These are phyloP conservation scores for Russula dissimulans DNA, from an alignment of 768 basidiomycete genomes.

Conservation along the genomic window DNA sequence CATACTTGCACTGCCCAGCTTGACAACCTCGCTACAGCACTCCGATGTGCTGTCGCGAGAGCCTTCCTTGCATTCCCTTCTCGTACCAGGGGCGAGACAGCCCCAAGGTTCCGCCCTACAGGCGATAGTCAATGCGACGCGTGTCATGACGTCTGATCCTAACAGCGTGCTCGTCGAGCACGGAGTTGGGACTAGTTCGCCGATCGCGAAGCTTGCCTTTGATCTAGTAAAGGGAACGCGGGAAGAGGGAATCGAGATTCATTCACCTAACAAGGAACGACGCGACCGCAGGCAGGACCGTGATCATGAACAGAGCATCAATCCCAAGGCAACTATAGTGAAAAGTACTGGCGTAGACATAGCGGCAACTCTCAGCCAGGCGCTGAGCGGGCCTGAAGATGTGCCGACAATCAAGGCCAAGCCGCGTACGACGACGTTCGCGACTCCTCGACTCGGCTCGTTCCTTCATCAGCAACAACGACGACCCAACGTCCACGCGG, in stretches of 20 bases:
- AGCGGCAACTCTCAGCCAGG: conserved; percentile 27
- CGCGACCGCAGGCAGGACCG: conserved; percentile 22
- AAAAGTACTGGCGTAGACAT: conserved; percentile 34
- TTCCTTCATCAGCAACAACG: conserved; percentile 46
- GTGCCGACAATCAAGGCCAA: conserved; percentile 8
- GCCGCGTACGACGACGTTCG: conserved; percentile 35
- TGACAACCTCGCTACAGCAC: conserved; percentile 16
- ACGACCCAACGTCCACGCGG: conserved; percentile 28
- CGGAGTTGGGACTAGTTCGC: conserved; percentile 49
- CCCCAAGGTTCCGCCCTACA: conserved; percentile 59
- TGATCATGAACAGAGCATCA: conserved; percentile 4
- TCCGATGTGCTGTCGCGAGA: conserved; percentile 5
- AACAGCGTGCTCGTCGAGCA: conserved; percentile 65
- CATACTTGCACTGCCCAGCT: conserved; percentile 5
- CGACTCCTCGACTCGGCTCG: conserved; percentile 52
- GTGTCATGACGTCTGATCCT: conserved; percentile 79
- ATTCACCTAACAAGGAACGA: conserved; percentile 43
- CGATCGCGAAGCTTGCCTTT: conserved; percentile 57
- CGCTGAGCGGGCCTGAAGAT: conserved; percentile 13
- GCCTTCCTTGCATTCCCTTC: conserved; percentile 18
- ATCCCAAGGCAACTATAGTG: conserved; percentile 11
- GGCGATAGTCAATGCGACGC: conserved; percentile 74
- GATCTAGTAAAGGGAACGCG: conserved; percentile 60
- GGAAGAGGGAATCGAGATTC: conserved; percentile 46
- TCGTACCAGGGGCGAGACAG: conserved; percentile 22